These are phyloP conservation scores for Musa schizocarpa DNA, from an alignment of 176 grass and related monocot species.

Conservation along the genomic window DNA sequence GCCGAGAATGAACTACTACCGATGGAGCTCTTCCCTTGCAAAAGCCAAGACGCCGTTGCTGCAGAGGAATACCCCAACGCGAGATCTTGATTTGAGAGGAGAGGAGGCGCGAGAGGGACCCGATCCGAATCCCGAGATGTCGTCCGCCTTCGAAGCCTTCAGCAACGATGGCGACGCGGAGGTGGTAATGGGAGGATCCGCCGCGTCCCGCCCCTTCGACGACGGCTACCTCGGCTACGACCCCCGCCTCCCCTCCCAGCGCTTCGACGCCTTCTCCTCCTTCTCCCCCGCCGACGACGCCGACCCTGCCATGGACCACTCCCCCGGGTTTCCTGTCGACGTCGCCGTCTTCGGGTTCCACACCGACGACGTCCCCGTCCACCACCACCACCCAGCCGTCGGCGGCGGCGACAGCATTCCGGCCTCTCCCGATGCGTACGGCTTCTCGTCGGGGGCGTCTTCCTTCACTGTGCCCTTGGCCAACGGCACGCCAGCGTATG, in stretches of 20 bases:
- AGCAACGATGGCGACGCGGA: neutral
- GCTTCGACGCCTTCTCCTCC: neutral
- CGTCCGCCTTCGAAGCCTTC: neutral
- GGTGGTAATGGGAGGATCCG: neutral
- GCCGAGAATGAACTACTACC: no score
- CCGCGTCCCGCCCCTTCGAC: neutral
- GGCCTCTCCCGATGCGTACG: neutral
- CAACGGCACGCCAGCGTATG: neutral
- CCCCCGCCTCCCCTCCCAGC: constrained; percentile 4
- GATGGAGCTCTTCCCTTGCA: no score
- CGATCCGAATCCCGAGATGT: neutral
- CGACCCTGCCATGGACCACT: neutral
- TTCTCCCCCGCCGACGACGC: neutral
- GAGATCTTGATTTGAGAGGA: neutral
- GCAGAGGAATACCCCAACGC: neutral
- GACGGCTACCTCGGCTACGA: constrained; percentile 1
- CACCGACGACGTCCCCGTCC: neutral
- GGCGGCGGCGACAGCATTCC: neutral
- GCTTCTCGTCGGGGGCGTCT: neutral
- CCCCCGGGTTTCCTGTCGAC: neutral
- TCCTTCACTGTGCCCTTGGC: neutral
- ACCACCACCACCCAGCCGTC: neutral
- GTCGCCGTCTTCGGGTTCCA: neutral
- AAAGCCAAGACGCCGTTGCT: neutral
- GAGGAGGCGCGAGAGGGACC: neutral